Conservation (phyloP, 2,329 filamentous ascomycete genomes). For the Cladosporium colombiae region DNA sequence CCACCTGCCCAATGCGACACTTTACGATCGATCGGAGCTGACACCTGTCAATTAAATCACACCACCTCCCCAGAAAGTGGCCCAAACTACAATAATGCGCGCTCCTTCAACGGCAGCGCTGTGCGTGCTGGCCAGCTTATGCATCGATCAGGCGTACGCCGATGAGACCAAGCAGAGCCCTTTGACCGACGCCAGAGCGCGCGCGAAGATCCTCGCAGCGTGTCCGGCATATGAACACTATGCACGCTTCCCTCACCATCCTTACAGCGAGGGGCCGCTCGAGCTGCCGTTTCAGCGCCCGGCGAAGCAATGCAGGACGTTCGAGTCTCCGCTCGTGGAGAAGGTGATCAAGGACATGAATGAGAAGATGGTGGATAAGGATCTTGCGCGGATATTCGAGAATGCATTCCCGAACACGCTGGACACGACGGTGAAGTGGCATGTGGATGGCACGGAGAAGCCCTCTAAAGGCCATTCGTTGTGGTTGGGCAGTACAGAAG, state of each 20-base stretch:
- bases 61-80: neutral
- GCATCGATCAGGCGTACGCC: conserved; percentile 29
- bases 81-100: conserved; percentile 25
- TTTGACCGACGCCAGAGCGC: conserved; percentile 30
- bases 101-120: conserved; percentile 32
- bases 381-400: conserved; percentile 88
- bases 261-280: conserved; percentile 77
- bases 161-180: conserved; percentile 30
- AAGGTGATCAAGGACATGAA: conserved; percentile 83
- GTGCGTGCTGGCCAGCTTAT: conserved; percentile 34
- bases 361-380: conserved; percentile 75
- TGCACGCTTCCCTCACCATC: conserved; percentile 51
- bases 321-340: conserved; percentile 83
- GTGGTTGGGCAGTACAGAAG: conserved; percentile 39
- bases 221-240: conserved; percentile 44
- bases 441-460: conserved; percentile 63
- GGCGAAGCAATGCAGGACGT: conserved; percentile 78
- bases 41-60: neutral
- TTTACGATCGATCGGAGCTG: conserved; percentile 1
- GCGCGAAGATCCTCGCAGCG: conserved; percentile 38
- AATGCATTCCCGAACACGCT: conserved; percentile 93
- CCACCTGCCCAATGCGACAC: conserved; percentile 10
- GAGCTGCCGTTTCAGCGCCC: conserved; percentile 85
- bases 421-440: conserved; percentile 87
- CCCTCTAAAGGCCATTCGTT: conserved; percentile 47